Base-by-base conservation (phyloP, 1,139 yeast genomes). In the Yamadazyma sp. region DNA sequence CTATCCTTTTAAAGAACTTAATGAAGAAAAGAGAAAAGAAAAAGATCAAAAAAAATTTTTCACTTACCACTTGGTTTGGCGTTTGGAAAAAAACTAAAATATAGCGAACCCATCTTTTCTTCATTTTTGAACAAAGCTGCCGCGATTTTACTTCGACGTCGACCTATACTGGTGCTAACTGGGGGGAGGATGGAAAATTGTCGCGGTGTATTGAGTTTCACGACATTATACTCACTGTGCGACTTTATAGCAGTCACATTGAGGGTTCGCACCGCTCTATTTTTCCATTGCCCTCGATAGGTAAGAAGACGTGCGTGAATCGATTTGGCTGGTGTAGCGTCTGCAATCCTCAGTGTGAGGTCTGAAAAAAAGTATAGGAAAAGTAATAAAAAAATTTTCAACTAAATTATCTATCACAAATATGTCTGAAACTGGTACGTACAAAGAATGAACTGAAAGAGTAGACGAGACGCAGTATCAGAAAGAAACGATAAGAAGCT, bases 341-440 rank as follows among this genome's bases (percentile, higher is more conserved):
- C 11, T 6, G 15, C 15, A 3, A 11, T 12, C 12, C 12, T 26
- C 16, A 3, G 16, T 26, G 16, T 26, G 29, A 12, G 24, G 10
- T 16, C 14, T n/a, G 33, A 18, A 20, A 20, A 30, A 30, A 30
- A 30, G 14, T 30, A 30, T 30, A 30, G 33, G 23, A 18, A 17
- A 15, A 17, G 15, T 9, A 9, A 8, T 15, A 30, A 30, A 29
- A 30, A 30, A 30, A 30, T 30, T 30, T 30, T 30, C 33, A 30
- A 30, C 24, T 30, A 17, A 33, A 18, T 20, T 25, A 28, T 32
- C n/a, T 11, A 32, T 35, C 20, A 23, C 46, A 61, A 69, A 55
- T 56, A 69, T 69, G 75, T 69, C 72, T 66, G 75, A 69, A 59
- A 66, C 73, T 62, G 59, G 75, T 69, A 69, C 66, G 75, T 69